These are phyloP conservation scores for Corrigiola litoralis DNA, from an alignment of 179 eudicot species.

Conservation along the genomic window DNA sequence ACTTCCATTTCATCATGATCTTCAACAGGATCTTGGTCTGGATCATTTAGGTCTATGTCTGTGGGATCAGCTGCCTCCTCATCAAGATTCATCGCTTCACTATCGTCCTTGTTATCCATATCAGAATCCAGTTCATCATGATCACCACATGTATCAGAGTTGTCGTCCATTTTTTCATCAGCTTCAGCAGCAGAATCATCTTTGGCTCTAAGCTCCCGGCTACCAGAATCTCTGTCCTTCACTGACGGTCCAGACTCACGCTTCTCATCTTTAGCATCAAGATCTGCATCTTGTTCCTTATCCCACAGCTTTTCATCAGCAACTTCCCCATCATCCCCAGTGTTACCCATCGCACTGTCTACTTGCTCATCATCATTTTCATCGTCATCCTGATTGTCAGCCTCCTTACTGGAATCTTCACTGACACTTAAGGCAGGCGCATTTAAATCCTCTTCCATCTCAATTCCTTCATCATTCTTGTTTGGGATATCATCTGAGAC, in stretches of 20 bases:
- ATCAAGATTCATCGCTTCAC: constrained; percentile 51
- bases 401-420: constrained; percentile 61
- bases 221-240: constrained; percentile 46
- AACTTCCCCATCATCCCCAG: constrained; percentile 56
- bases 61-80: constrained; percentile 51
- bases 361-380: constrained; percentile 47
- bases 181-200: constrained; percentile 45
- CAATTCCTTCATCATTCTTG: constrained; percentile 72
- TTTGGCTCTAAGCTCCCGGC: constrained; percentile 82
- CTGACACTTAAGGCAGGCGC: constrained; percentile 63
- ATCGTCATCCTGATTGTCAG: constrained; percentile 45
- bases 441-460: constrained; percentile 76
- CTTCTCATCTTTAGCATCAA: constrained; percentile 50
- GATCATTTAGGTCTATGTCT: constrained; percentile 55
- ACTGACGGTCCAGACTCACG: constrained; percentile 71
- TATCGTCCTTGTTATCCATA: constrained; percentile 33
- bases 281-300: constrained; percentile 64
- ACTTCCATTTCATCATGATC: constrained; percentile 51
- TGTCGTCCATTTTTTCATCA: constrained; percentile 42
- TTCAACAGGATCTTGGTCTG: constrained; percentile 36
- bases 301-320: constrained; percentile 78
- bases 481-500: constrained; percentile 43
- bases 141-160: constrained; percentile 39
- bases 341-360: constrained; percentile 70
- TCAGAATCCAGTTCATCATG: constrained; percentile 38